Evolutionary conservation across 345 rosid species (phyloP).

Genomic region (Citrus maxima): DNA sequence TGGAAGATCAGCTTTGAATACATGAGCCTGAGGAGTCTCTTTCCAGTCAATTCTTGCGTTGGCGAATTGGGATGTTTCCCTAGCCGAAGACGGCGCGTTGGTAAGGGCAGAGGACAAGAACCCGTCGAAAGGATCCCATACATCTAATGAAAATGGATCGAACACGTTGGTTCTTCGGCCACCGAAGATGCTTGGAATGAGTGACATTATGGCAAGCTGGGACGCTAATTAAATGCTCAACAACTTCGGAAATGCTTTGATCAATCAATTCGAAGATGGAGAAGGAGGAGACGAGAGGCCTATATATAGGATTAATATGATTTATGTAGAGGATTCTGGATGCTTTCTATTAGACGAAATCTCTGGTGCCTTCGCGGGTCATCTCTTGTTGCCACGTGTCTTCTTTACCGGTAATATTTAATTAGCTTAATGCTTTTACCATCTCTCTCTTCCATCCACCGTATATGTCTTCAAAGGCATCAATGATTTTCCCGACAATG

Average conservation of each 20-base stretch:
- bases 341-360: background rate
- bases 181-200: conserved; percentile 39
- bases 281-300: background rate
- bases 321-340: conserved; percentile 10
- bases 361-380: conserved; percentile 6
- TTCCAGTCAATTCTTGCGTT: conserved; percentile 42
- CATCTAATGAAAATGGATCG: conserved; percentile 32
- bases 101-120: conserved; percentile 1
- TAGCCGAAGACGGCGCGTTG: conserved; percentile 17
- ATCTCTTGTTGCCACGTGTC: background rate
- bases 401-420: background rate
- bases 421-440: background rate
- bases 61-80: conserved; percentile 26
- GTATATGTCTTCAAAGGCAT: background rate
- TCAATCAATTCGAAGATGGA: background rate
- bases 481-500: background rate
- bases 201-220: conserved; percentile 22
- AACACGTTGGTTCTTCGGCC: conserved; percentile 26
- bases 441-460: background rate
- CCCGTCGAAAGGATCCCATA: conserved; percentile 28
- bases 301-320: conserved; percentile 17
- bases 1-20: conserved; percentile 41
- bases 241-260: background rate
- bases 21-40: conserved; percentile 40
- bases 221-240: background rate